These are phyloP conservation scores for Glycyrrhiza uralensis DNA, from an alignment of 306 rosid species.

Conservation along the genomic window DNA sequence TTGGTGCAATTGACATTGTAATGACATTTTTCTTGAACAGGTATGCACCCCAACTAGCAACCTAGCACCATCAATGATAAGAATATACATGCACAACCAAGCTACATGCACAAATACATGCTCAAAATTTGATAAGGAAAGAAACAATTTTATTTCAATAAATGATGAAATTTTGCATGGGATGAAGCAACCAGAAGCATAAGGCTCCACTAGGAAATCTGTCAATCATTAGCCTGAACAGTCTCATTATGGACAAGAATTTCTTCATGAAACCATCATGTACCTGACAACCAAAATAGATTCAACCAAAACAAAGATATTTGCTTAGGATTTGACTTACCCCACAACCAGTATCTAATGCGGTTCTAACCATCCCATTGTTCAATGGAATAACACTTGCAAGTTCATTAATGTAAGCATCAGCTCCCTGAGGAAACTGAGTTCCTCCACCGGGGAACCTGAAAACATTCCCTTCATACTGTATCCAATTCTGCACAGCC, in stretches of 20 bases:
- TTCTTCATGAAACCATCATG: conserved; percentile 5
- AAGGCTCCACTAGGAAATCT: background rate
- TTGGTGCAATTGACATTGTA: conserved; percentile 77
- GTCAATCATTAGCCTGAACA: background rate
- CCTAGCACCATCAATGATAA: conserved; percentile 44
- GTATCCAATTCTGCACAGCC: conserved; percentile 92
- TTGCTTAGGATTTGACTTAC: conserved; percentile 38
- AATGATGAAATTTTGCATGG: conserved; percentile 1
- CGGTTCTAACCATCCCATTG: conserved; percentile 71
- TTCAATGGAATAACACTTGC: conserved; percentile 71
- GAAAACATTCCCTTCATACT: conserved; percentile 78
- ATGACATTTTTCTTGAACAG: conserved; percentile 64
- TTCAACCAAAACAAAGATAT: conserved; percentile 1
- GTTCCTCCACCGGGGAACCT: conserved; percentile 91
- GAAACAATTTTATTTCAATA: background rate
- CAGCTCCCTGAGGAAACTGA: conserved; percentile 84
- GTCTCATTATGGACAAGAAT: background rate
- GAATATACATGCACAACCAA: background rate
- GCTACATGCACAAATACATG: background rate
- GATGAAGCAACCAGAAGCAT: conserved; percentile 16
- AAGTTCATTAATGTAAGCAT: conserved; percentile 70
- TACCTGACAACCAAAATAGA: background rate
- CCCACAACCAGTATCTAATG: conserved; percentile 87
- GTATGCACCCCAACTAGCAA: conserved; percentile 88
- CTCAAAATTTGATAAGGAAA: background rate